Percentiles rank a stretch among this genome's conserved stretches.
These are phyloP conservation scores for Stachybotrys chartarum DNA, from an alignment of 2,329 filamentous ascomycete genomes.

Conservation along the genomic window DNA sequence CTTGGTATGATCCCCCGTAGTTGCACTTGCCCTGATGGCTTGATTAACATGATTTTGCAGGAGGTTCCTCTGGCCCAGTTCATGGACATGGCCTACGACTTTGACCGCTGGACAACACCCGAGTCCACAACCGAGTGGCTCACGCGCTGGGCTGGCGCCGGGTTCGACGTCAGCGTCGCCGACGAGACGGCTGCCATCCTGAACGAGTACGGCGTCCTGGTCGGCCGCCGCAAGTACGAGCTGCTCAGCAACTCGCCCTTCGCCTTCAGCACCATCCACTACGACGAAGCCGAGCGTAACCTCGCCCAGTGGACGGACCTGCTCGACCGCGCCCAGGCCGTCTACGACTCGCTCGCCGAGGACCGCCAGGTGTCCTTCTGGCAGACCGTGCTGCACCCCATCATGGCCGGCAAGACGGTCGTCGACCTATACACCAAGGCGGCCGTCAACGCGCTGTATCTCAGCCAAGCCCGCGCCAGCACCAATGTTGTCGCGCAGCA, in stretches of 20 bases:
- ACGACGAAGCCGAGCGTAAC: conserved; percentile 50
- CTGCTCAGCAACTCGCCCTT: conserved; percentile 40
- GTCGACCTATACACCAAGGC: conserved; percentile 38
- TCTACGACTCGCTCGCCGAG: conserved; percentile 34
- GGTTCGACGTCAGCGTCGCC: conserved; percentile 40
- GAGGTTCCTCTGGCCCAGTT: conserved; percentile 50
- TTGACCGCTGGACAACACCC: conserved; percentile 19
- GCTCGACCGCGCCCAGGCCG: conserved; percentile 31
- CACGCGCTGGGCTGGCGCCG: conserved; percentile 38
- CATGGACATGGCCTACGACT: conserved; percentile 51
- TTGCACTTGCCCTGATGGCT: not conserved
- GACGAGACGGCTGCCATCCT: conserved; percentile 32
- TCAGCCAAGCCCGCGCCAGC: conserved; percentile 34
- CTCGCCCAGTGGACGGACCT: conserved; percentile 45
- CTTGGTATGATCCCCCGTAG: not conserved
- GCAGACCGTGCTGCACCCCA: conserved; percentile 54
- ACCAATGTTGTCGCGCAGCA: conserved; percentile 25
- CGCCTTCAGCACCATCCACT: conserved; percentile 51
- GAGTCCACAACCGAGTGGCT: conserved; percentile 31
- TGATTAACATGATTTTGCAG: conserved; percentile 14
- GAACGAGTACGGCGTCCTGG: conserved; percentile 46
- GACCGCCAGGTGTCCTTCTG: conserved; percentile 47
- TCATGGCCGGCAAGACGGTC: conserved; percentile 47
- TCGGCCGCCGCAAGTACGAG: conserved; percentile 52
- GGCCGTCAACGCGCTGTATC: conserved; percentile 43